A percentile compares a stretch with the other conserved stretches of the same genome.
Conservation (phyloP, 768 basidiomycete genomes). For the Mycena epipterygia region DNA sequence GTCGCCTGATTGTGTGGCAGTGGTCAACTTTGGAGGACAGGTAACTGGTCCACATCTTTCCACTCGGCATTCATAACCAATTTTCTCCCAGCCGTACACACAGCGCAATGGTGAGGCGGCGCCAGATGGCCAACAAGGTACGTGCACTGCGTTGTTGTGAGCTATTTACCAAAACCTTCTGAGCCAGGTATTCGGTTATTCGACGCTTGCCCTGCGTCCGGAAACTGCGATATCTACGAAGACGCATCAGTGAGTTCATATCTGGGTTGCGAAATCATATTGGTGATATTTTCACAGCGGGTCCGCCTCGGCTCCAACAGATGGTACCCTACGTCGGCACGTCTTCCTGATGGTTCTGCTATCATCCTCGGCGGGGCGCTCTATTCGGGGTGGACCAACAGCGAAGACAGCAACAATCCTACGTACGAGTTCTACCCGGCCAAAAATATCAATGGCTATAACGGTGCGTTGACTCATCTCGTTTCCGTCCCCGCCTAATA, state of each 20-base stretch:
- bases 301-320: slow-evolving; percentile 25
- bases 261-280: too few species aligned
- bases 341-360: slow-evolving; percentile 27
- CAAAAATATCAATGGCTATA: slow-evolving; percentile 33
- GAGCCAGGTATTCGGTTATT: slow-evolving; percentile 22
- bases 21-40: slow-evolving; percentile 30
- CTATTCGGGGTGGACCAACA: slow-evolving; percentile 24
- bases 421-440: slow-evolving; percentile 35
- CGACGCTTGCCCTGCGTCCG: slow-evolving; percentile 22
- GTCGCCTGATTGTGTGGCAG: background rate
- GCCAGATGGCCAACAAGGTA: slow-evolving; percentile 31
- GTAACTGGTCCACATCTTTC: too few species aligned
- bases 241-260: background rate
- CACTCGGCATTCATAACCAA: too few species aligned
- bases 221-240: slow-evolving; percentile 25
- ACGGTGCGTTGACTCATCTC: background rate
- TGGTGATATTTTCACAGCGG: background rate
- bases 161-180: background rate
- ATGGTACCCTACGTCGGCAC: slow-evolving; percentile 27
- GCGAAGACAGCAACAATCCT: slow-evolving; percentile 23
- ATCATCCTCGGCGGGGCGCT: slow-evolving; percentile 25
- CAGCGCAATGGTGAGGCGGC: slow-evolving; percentile 22
- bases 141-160: background rate
- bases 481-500: background rate
- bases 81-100: slow-evolving; percentile 21